Evolutionary conservation across 257 asterid species (phyloP).

Genomic region (Hygrophila difformis): DNA sequence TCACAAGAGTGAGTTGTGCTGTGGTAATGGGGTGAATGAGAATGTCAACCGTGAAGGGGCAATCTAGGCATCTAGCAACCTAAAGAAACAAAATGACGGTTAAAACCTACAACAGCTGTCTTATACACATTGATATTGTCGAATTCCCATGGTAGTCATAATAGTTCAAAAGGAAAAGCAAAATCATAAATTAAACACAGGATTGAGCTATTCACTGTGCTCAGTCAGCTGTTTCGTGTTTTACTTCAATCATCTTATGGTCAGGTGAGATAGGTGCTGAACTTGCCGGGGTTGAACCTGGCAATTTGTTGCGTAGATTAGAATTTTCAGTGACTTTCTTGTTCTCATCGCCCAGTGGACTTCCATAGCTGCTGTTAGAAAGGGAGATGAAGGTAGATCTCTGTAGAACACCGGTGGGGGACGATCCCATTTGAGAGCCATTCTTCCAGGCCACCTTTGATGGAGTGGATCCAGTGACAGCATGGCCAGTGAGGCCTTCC

Average conservation of each 20-base stretch:
- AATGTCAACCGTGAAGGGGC: no score
- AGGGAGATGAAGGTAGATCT: conserved; percentile 53
- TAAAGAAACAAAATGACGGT: no score
- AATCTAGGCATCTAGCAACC: no score
- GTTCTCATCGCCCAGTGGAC: conserved; percentile 42
- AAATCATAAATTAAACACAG: no score
- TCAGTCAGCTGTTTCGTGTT: no score
- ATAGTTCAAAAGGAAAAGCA: no score
- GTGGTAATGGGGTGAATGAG: no score
- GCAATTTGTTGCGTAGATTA: conserved; percentile 29
- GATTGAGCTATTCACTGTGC: no score
- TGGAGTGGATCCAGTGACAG: conserved; percentile 55
- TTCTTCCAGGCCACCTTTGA: conserved; percentile 42
- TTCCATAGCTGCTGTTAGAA: conserved; percentile 70
- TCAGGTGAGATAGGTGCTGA: conserved; percentile 38
- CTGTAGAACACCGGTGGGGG: conserved; percentile 74
- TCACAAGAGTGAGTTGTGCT: no score
- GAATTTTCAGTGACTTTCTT: conserved; percentile 30
- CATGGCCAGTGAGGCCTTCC: conserved; percentile 93
- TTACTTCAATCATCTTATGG: conserved; percentile 15
- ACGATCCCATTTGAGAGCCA: conserved; percentile 44
- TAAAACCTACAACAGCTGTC: no score
- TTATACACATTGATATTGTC: no score
- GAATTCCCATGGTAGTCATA: no score
- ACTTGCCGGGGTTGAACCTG: conserved; percentile 29